Evolutionary conservation across 257 asterid species (phyloP), one percentile per base, ranked within the genome.

Genomic region (Voacanga thouarsii): DNA sequence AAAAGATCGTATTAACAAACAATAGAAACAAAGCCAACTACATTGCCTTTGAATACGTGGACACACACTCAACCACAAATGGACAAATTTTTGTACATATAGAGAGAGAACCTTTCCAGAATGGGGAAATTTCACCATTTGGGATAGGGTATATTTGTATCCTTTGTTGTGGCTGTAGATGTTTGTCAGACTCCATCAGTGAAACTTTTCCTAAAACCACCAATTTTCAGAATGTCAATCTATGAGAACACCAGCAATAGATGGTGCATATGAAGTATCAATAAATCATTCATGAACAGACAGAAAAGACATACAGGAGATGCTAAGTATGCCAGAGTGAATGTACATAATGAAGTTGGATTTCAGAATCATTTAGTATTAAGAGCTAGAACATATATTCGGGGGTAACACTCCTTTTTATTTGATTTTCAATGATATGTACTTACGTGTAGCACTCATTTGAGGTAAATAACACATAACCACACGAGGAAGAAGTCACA

Each of bases 71-170:
- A 21, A 73, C 44, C 45, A 4, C 10, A 18, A 7, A 61, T 80
- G 18, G 55, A 66, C 33, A 76, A 39, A 26, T 28, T 65, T 15
- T 81, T 50, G 59, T 28, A 75, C 60, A 72, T n/a, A 53, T 4
- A 76, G 12, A 37, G 64, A 80, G 49, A 66, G 12, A 49, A 91
- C 97, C 98, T 88, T 89, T 90, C 97, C 97, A 93, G 83, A 96
- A 93, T 68, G 87, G 83, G 55, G 99, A 89, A 65, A 95, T 87
- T 92, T 92, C 96, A 85, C 95, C 98, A 75, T 83, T 90, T 77
- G 89, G 80, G 70, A 92, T 84, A 70, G 97, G 80, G 84, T 96
- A 96, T 83, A 93, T 89, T 75, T 91, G 92, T 81, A 95, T 91
- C 87, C 85, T 88, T 44, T 84, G 84, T 63, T 82, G 86, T 59